Evolutionary conservation across 176 grass and related monocot species (phyloP).

Genomic region (Cenchrus fungigraminus): DNA sequence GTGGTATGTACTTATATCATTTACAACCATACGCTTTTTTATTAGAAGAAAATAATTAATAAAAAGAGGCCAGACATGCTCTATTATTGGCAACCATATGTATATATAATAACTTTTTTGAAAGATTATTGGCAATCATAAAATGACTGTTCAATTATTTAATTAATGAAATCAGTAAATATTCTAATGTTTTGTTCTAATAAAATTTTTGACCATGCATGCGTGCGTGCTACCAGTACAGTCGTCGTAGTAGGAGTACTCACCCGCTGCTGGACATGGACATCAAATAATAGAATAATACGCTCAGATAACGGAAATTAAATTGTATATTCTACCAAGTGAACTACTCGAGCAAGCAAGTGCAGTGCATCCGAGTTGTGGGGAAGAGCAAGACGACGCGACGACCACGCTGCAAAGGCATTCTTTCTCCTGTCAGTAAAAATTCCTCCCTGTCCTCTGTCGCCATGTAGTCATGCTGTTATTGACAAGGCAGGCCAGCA

Average conservation of each 20-base stretch:
- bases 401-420: constrained; percentile 41
- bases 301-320: not conserved
- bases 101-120: too few species aligned
- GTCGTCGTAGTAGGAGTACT: not conserved
- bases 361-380: constrained; percentile 29
- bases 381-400: constrained; percentile 30
- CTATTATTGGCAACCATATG: not conserved
- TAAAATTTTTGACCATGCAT: not conserved
- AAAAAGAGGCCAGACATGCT: not conserved
- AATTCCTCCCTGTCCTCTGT: constrained; percentile 49
- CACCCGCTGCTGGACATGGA: not conserved
- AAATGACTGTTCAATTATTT: not conserved
- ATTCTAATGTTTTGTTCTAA: not conserved
- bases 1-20: not conserved
- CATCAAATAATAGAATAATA: constrained; percentile 26
- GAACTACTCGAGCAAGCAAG: not conserved
- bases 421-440: constrained; percentile 62
- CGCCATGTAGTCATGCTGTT: constrained; percentile 52
- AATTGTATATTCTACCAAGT: not conserved
- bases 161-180: too few species aligned
- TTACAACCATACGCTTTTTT: not conserved
- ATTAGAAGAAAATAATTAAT: not conserved
- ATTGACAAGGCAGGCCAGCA: constrained; percentile 36
- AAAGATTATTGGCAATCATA: not conserved
- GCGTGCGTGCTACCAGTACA: too few species aligned